These are phyloP conservation scores for Casuarina cunninghamiana DNA, from an alignment of 306 rosid genomes.

Conservation along the genomic window DNA sequence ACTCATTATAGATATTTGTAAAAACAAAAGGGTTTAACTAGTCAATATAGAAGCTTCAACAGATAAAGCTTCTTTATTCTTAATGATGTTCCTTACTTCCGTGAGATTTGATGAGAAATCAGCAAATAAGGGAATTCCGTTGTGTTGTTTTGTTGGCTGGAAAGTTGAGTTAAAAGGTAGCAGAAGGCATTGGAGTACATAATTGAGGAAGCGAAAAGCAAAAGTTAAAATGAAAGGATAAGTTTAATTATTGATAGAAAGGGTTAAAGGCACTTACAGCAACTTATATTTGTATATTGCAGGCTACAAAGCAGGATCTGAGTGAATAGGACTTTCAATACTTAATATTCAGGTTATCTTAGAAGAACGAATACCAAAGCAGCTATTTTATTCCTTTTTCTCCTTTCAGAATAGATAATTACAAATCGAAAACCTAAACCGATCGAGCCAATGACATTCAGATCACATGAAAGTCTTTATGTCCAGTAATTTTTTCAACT, in stretches of 20 bases:
- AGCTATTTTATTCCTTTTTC: background rate
- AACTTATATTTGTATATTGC: background rate
- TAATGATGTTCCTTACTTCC: too few relatives aligned
- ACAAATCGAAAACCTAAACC: background rate
- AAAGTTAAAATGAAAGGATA: conserved; percentile 9
- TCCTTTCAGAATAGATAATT: background rate
- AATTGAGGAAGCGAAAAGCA: conserved; percentile 10
- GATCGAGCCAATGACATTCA: background rate
- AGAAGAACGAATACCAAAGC: background rate
- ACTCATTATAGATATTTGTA: too few relatives aligned
- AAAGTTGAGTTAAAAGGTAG: conserved; percentile 28
- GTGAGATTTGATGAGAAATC: too few relatives aligned
- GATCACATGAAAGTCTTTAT: background rate
- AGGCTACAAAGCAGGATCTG: background rate
- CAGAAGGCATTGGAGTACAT: conserved; percentile 16
- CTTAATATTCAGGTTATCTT: background rate
- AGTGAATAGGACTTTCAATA: background rate
- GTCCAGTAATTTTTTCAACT: background rate
- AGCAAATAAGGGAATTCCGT: background rate
- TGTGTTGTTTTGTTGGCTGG: background rate
- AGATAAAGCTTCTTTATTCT: too few relatives aligned
- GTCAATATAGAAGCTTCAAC: too few relatives aligned
- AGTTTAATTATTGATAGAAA: background rate
- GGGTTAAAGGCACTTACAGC: background rate
- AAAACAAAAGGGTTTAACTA: too few relatives aligned